Evolutionary conservation across 495 filamentous ascomycete genomes (phyloP).

Genomic region (Neurospora tetrasperma): DNA sequence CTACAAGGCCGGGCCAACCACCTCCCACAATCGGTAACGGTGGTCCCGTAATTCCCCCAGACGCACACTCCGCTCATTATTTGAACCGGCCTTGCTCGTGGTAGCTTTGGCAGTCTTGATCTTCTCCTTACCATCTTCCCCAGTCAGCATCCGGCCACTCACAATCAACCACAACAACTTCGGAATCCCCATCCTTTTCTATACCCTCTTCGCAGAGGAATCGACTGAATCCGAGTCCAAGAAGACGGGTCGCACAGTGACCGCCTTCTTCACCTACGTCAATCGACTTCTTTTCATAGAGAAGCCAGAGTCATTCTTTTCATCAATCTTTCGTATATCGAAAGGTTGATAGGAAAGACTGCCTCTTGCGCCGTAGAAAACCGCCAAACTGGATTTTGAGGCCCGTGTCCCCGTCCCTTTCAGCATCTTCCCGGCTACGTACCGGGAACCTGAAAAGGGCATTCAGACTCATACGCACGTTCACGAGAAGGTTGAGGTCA

Average conservation of each 20-base stretch:
- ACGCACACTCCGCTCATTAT: conserved; percentile 18
- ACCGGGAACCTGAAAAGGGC: conserved; percentile 81
- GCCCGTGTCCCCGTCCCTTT: conserved; percentile 97
- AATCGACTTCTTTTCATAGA: conserved; percentile 44
- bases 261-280: conserved; percentile 27
- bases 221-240: conserved; percentile 24
- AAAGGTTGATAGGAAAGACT: conserved; percentile 84
- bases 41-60: neutral
- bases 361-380: conserved; percentile 54
- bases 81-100: conserved; percentile 25
- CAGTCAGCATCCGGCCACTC: conserved; percentile 15
- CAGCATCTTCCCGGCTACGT: conserved; percentile 99
- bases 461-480: conserved; percentile 59
- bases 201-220: conserved; percentile 10
- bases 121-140: conserved; percentile 18
- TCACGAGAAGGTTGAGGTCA: conserved; percentile 77
- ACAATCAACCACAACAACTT: conserved; percentile 14
- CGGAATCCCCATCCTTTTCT: conserved; percentile 10
- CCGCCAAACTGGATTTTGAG: conserved; percentile 99
- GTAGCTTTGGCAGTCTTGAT: conserved; percentile 14
- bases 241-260: conserved; percentile 26
- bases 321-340: conserved; percentile 91
- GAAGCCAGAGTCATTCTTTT: conserved; percentile 79
- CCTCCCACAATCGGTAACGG: neutral
- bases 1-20: conserved; percentile 1